Conservation (phyloP, 108 stramenopile species). For the Chaetoceros muelleri region DNA sequence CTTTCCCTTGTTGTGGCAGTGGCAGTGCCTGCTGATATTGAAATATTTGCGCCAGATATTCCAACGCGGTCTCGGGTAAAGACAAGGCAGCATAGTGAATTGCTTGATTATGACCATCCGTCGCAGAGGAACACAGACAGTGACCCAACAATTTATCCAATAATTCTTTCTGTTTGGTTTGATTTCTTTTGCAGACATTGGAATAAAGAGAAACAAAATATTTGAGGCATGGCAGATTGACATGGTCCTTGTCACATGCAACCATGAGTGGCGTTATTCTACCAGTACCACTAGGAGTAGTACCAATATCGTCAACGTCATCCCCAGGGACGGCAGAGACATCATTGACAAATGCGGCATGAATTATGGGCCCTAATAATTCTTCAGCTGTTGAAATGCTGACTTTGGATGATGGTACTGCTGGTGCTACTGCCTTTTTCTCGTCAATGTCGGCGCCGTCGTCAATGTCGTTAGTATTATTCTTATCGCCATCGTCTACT, state of each 20-base stretch:
- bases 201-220: slow-evolving; percentile 3
- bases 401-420: too few relatives aligned
- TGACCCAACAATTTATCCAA: slow-evolving; percentile 11
- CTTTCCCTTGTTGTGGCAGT: too few relatives aligned
- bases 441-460: too few relatives aligned
- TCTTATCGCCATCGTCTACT: too few relatives aligned
- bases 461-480: too few relatives aligned
- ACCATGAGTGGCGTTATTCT: slow-evolving; percentile 48
- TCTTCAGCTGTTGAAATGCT: too few relatives aligned
- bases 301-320: too few relatives aligned
- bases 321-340: too few relatives aligned
- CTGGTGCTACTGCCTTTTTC: too few relatives aligned
- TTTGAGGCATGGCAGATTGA: slow-evolving; percentile 12
- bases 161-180: background rate
- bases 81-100: background rate
- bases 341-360: too few relatives aligned
- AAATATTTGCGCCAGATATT: slow-evolving; percentile 5
- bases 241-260: slow-evolving; percentile 45
- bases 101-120: background rate
- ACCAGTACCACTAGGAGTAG: slow-evolving; percentile 6
- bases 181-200: background rate
- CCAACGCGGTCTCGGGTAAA: background rate
- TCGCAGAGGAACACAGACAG: background rate
- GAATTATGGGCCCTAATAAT: too few relatives aligned
- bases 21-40: too few relatives aligned